These are phyloP conservation scores for Maudiozyma pseudohumilis DNA, from an alignment of 805 yeast genomes.

Conservation along the genomic window DNA sequence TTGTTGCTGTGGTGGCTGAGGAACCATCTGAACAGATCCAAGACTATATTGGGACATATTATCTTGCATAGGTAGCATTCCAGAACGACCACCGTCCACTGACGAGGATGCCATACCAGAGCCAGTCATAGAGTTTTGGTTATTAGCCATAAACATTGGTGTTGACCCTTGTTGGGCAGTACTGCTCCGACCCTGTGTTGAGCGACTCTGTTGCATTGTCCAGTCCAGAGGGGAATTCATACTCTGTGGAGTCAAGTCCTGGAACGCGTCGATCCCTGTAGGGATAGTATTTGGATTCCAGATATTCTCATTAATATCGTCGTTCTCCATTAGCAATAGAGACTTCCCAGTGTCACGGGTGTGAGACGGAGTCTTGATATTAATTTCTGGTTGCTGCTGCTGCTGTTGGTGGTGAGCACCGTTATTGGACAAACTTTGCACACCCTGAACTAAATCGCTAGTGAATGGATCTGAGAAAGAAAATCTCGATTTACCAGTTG, in stretches of 20 bases:
- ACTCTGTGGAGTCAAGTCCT: conserved; percentile 17
- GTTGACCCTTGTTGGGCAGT: too few relatives aligned
- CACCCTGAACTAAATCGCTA: conserved; percentile 13
- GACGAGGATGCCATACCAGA: background rate
- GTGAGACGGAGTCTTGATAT: conserved; percentile 4
- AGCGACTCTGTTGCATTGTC: too few relatives aligned
- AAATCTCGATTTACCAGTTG: conserved; percentile 32
- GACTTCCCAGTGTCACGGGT: conserved; percentile 33
- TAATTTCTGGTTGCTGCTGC: conserved; percentile 5
- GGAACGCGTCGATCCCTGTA: conserved; percentile 13
- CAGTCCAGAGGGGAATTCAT: background rate
- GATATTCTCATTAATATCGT: conserved; percentile 27
- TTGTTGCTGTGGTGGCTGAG: conserved; percentile 1
- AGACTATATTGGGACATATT: background rate
- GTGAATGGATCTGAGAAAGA: conserved; percentile 52
- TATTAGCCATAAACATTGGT: background rate
- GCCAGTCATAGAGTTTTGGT: background rate
- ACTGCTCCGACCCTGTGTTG: too few relatives aligned
- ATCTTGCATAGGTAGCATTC: background rate
- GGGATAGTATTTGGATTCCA: conserved; percentile 28
- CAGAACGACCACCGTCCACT: background rate
- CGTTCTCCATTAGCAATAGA: conserved; percentile 32
- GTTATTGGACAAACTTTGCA: background rate
- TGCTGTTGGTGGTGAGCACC: conserved; percentile 6
- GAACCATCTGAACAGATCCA: background rate